A percentile compares a stretch with the other conserved stretches of the same genome.
Evolutionary conservation across 495 filamentous ascomycete genomes (phyloP).

Genomic region (Penicillium silybi): DNA sequence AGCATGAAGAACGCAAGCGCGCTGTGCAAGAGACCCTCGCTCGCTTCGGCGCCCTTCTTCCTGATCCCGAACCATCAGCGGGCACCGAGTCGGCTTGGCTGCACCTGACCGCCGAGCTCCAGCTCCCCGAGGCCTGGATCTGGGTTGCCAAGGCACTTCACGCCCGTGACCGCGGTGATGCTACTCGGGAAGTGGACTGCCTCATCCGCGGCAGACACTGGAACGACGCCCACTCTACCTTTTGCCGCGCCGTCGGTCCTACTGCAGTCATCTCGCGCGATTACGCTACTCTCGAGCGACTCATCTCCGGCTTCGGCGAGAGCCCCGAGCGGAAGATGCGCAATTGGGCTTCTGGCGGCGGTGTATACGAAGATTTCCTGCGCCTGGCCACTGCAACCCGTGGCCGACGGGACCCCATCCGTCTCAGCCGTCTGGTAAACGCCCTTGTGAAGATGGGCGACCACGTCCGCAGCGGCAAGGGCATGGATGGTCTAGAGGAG

Average conservation of each 20-base stretch:
- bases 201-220: constrained; percentile 72
- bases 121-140: constrained; percentile 72
- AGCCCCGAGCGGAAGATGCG: constrained; percentile 44
- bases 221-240: constrained; percentile 77
- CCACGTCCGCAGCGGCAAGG: constrained; percentile 45
- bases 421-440: constrained; percentile 57
- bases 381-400: constrained; percentile 46
- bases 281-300: constrained; percentile 55
- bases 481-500: constrained; percentile 67
- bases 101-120: constrained; percentile 54
- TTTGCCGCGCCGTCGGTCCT: constrained; percentile 73
- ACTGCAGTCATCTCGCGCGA: constrained; percentile 73
- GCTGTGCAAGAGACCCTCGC: constrained; percentile 68
- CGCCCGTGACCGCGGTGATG: constrained; percentile 64
- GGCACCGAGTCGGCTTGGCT: constrained; percentile 46
- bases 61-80: constrained; percentile 55
- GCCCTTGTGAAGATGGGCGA: constrained; percentile 61
- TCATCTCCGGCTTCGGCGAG: constrained; percentile 64
- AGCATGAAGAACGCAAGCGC: constrained; percentile 56
- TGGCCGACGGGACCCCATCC: constrained; percentile 33
- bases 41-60: constrained; percentile 43
- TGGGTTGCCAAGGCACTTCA: constrained; percentile 83
- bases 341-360: constrained; percentile 72
- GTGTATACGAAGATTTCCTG: constrained; percentile 79
- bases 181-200: constrained; percentile 64